Base-by-base conservation (phyloP, 2,329 filamentous ascomycete genomes). In the Epichloe uncinata region DNA sequence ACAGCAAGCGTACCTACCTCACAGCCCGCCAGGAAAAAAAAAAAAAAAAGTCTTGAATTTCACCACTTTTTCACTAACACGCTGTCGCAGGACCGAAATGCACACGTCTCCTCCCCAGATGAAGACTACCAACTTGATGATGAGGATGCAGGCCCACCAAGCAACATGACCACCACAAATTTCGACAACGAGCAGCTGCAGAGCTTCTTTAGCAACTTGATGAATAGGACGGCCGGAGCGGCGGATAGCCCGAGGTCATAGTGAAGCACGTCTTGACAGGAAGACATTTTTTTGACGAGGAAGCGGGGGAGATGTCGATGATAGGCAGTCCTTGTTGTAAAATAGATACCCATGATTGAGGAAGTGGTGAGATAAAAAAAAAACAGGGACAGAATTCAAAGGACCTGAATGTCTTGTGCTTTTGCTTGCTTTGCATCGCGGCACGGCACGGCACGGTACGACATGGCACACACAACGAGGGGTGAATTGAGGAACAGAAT, bases 151-250 rank as follows among this genome's bases (percentile, higher is more conserved):
- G 67, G 72, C 36, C 61, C 64, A 13, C 57, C 66, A 30, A 60
- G 64, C 4, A 69, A 69, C 51, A 70, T 77, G 59, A 69, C 63
- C 42, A 68, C 63, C 42, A 68, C 68, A 56, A 63, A 68, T 8
- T 66, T 60, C 50, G 66, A 80, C 61, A 78, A 74, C 42, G 76
- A 79, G 53, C 74, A 77, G 56, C 63, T 81, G 48, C 73, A 78
- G 55, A 77, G 72, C 54, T 81, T 81, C 64, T 81, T 81, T 57
- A 72, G 71, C 51, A 74, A 73, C 35, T 62, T 81, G 53, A 79
- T 81, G 75, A 79, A 78, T 57, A 71, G 74, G 54, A 74, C 75
- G 47, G 61, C 55, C 26, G 56, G 56, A 8, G 52, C 57, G 15
- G 51, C 53, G 2, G 59, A 61, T n/a, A 52, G 52, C 4, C 55